Evolutionary conservation across 371 early-diverging fungal genomes (phyloP).

Genomic region (Apophysomyces elegans): DNA sequence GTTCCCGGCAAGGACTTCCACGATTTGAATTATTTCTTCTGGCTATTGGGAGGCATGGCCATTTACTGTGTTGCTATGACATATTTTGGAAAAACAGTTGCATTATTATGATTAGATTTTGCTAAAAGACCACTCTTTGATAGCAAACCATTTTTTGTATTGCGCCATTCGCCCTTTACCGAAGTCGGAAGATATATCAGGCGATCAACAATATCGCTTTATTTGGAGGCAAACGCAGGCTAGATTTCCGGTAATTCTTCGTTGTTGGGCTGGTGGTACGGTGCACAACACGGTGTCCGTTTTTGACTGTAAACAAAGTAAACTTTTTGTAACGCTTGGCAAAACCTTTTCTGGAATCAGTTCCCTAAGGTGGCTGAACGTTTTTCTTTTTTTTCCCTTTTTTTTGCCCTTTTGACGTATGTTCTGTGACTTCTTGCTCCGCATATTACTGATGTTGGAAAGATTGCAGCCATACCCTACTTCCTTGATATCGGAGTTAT

Average conservation of each 20-base stretch:
- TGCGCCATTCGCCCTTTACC: background rate
- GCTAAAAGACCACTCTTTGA: background rate
- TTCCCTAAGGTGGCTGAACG: background rate
- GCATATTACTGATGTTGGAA: too few relatives aligned
- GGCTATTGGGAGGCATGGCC: conserved; percentile 66
- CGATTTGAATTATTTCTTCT: conserved; percentile 72
- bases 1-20: conserved; percentile 75
- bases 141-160: background rate
- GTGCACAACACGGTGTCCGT: background rate
- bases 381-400: too few relatives aligned
- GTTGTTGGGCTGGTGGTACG: background rate
- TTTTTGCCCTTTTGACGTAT: too few relatives aligned
- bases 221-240: background rate
- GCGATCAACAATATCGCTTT: background rate
- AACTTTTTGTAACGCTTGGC: background rate
- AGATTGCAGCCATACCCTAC: too few relatives aligned
- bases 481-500: too few relatives aligned
- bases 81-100: conserved; percentile 34
- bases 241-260: background rate
- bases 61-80: conserved; percentile 26
- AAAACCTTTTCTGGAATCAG: background rate
- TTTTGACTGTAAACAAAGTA: background rate
- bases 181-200: conserved; percentile 6
- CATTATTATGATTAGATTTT: conserved; percentile 14
- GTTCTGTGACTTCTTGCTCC: too few relatives aligned